Base-by-base conservation (phyloP, 257 asterid species). In the Solanum etuberosum region DNA sequence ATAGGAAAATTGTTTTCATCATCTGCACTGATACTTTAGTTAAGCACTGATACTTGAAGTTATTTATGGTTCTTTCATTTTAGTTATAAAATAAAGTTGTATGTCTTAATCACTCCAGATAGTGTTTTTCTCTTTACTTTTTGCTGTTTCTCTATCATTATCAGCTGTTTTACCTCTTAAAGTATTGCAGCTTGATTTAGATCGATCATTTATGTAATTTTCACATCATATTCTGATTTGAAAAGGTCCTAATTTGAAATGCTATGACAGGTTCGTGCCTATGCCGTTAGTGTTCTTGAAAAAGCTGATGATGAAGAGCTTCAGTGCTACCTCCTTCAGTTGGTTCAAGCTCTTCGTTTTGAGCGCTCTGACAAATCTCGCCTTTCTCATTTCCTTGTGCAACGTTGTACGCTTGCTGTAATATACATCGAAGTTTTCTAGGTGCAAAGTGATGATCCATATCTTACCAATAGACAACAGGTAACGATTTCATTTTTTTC, bases 221-320 rank as follows among this genome's bases (percentile, higher is more conserved):
- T 42, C 85, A 70, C 81, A 83, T 61, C 21, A 43, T 57, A 34
- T 46, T 43, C 32, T 25, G 65, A 87, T 23, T 29, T 34, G 68
- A 71, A 74, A 67, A 16, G 27, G 73, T 78, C 86, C 86, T 27
- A 88, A 84, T 57, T 85, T 71, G 86, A 43, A 67, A 72, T 88
- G 51, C 70, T 86, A 83, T 85, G 34, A 48, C 90, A 97, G 98
- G 98, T 95, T 87, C 98, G 98, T 57, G 98, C 99, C 85, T 97
- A 95, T 91, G 99, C 98, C 57, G 99, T 95, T 83, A 95, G 95
- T 89, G 99, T 97, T 86, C 98, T 97, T 87, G 96, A 94, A 92
- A 94, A 98, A 92, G 99, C 99, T 89, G 99, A 94, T 91, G 98
- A 97, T 91, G 99, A 95, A 92, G 99, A 97, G 92, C 99, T 97